Evolutionary conservation across 345 rosid genomes (phyloP).

Genomic region (Pugionium cornutum): DNA sequence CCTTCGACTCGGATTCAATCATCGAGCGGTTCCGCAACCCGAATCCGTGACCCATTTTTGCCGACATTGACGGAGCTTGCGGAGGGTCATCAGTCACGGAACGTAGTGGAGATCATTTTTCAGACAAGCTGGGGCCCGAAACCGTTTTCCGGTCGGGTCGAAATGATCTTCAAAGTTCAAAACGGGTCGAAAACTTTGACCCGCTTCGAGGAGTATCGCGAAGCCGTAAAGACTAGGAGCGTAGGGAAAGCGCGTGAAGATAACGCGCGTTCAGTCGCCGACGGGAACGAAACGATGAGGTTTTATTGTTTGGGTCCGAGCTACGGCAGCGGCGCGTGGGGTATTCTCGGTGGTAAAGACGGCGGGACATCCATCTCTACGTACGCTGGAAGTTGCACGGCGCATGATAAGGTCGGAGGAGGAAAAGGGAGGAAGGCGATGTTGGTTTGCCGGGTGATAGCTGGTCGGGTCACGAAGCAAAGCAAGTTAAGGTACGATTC

Average conservation of each 20-base stretch:
- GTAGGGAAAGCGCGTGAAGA: slow-evolving; percentile 58
- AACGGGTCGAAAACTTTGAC: slow-evolving; percentile 64
- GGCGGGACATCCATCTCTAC: slow-evolving; percentile 66
- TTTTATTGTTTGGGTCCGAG: slow-evolving; percentile 82
- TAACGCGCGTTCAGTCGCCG: slow-evolving; percentile 81
- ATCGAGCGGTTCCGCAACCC: slow-evolving; percentile 27
- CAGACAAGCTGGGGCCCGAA: slow-evolving; percentile 89
- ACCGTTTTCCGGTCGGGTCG: slow-evolving; percentile 73
- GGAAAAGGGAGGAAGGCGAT: slow-evolving; percentile 88
- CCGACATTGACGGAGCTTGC: slow-evolving; percentile 77
- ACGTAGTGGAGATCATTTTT: slow-evolving; percentile 92
- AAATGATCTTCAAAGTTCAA: slow-evolving; percentile 88
- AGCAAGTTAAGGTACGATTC: slow-evolving; percentile 48
- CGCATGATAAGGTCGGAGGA: slow-evolving; percentile 81
- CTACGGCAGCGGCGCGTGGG: slow-evolving; percentile 39
- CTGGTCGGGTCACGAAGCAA: slow-evolving; percentile 72
- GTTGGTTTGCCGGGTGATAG: slow-evolving; percentile 79
- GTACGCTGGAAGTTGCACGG: slow-evolving; percentile 71
- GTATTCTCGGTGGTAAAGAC: slow-evolving; percentile 33
- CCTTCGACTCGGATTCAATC: slow-evolving; percentile 42
- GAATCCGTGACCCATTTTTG: slow-evolving; percentile 48
- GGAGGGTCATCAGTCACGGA: slow-evolving; percentile 86
- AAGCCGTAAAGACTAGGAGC: slow-evolving; percentile 60
- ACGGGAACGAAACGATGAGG: slow-evolving; percentile 97
- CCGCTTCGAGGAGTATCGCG: slow-evolving; percentile 94